Conservation (phyloP, 139 green algal species). For the Volvox africanus region DNA sequence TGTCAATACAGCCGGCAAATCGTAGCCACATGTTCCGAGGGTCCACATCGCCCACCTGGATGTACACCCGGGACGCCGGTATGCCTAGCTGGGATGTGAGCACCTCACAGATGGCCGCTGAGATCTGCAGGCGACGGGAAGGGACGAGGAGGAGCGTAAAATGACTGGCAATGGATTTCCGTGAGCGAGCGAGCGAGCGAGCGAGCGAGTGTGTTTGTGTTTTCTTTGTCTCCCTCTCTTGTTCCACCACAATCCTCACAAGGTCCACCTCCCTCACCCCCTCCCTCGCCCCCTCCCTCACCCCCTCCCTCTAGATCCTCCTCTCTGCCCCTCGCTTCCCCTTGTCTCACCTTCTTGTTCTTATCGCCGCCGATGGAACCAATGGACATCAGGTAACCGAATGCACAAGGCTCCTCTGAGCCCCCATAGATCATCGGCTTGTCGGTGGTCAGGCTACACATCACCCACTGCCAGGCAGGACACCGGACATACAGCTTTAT, state of each 20-base stretch:
- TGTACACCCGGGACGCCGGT: conserved; percentile 62
- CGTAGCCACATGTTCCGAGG: no score
- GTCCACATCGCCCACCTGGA: conserved; percentile 50
- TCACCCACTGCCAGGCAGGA: conserved; percentile 62
- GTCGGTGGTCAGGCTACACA: conserved; percentile 59
- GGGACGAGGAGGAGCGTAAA: background rate
- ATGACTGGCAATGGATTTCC: background rate
- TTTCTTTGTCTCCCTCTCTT: background rate
- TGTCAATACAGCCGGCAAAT: no score
- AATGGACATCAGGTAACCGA: conserved; percentile 70
- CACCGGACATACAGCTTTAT: background rate
- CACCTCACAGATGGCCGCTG: conserved; percentile 60
- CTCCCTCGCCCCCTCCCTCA: background rate
- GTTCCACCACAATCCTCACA: background rate
- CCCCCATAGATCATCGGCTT: conserved; percentile 63
- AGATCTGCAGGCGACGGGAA: conserved; percentile 36
- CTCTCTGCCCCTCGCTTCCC: background rate
- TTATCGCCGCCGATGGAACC: conserved; percentile 74
- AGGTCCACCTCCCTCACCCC: background rate
- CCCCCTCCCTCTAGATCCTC: background rate
- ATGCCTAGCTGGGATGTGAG: conserved; percentile 64
- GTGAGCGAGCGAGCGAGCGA: background rate
- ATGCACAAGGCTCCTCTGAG: conserved; percentile 71
- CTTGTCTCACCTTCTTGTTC: conserved; percentile 57
- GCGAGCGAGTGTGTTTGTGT: background rate